phyloP scores from a whole-genome alignment of 1,284 basidiomycete species.

The Tylopilus orsonianus region DNA sequence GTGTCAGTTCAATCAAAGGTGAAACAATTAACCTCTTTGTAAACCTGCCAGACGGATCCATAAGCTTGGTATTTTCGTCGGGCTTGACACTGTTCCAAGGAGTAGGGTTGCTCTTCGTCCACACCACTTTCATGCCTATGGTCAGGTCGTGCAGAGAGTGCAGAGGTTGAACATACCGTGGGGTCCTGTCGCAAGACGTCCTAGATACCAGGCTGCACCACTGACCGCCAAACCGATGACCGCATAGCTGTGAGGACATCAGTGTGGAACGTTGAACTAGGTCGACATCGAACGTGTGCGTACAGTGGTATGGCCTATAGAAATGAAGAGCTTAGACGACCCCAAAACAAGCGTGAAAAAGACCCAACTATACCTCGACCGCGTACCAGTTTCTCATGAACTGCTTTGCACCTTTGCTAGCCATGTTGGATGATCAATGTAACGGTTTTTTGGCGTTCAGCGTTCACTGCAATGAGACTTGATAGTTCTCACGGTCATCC shows the following conservation, averaged over 20 bases:
- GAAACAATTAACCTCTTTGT: constrained; percentile 55
- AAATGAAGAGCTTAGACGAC: constrained; percentile 6
- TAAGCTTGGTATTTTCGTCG: constrained; percentile 68
- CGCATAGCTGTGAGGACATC: constrained; percentile 51
- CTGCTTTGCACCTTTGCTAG: constrained; percentile 21
- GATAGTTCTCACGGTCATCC: constrained; percentile 19
- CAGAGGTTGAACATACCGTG: constrained; percentile 46
- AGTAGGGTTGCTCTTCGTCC: constrained; percentile 77
- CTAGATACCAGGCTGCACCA: constrained; percentile 72
- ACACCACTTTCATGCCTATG: constrained; percentile 53
- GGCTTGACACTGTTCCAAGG: constrained; percentile 78
- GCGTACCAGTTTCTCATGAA: constrained; percentile 80
- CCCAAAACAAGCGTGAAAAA: neutral
- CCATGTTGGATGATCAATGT: constrained; percentile 25
- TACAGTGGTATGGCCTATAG: constrained; percentile 76
- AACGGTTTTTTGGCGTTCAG: neutral
- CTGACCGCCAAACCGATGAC: constrained; percentile 64
- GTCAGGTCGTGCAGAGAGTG: constrained; percentile 6
- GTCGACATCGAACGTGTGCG: constrained; percentile 32
- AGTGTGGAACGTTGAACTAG: constrained; percentile 13
- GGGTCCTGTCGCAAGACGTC: constrained; percentile 70
- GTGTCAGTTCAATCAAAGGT: neutral
- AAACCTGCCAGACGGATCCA: constrained; percentile 69
- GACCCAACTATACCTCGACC: constrained; percentile 59
- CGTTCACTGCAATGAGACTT: neutral